A percentile compares a stretch with the other conserved stretches of the same genome.
Conservation (phyloP, 371 early-diverging fungal species). For the Mucor racemosus region DNA sequence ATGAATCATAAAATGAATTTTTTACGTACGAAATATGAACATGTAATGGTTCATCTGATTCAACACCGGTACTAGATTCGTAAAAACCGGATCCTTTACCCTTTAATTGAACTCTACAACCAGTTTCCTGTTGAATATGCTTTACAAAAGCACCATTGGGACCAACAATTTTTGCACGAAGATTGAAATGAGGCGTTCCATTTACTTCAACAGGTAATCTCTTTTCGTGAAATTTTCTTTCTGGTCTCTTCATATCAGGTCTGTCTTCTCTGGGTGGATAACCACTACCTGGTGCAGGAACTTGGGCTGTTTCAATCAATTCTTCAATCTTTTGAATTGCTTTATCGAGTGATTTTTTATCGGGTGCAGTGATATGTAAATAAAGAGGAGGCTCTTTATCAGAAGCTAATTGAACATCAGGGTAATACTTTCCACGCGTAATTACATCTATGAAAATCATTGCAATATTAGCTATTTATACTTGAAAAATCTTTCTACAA, state of each 20-base stretch:
- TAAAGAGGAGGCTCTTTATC: constrained; percentile 80
- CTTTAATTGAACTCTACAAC: constrained; percentile 77
- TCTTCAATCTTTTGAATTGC: constrained; percentile 76
- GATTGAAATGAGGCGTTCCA: constrained; percentile 74
- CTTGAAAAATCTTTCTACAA: background rate
- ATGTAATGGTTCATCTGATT: constrained; percentile 82
- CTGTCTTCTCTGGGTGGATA: constrained; percentile 28
- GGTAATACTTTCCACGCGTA: constrained; percentile 84
- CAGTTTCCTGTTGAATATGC: constrained; percentile 84
- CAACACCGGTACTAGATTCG: constrained; percentile 68
- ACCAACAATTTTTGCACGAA: constrained; percentile 87
- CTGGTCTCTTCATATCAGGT: constrained; percentile 19
- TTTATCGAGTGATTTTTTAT: constrained; percentile 69
- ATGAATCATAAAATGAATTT: too few species aligned
- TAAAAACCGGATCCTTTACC: constrained; percentile 87
- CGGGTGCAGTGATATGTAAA: constrained; percentile 73
- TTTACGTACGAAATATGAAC: constrained; percentile 79
- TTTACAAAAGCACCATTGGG: constrained; percentile 86
- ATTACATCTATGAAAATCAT: constrained; percentile 75
- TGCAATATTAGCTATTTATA: background rate
- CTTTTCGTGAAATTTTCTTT: constrained; percentile 60
- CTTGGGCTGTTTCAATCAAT: constrained; percentile 61
- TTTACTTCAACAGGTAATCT: constrained; percentile 78
- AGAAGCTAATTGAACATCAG: constrained; percentile 72
- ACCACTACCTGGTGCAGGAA: constrained; percentile 30